Base-by-base conservation (phyloP, 331 rosid species). In the Ulmus americana region DNA sequence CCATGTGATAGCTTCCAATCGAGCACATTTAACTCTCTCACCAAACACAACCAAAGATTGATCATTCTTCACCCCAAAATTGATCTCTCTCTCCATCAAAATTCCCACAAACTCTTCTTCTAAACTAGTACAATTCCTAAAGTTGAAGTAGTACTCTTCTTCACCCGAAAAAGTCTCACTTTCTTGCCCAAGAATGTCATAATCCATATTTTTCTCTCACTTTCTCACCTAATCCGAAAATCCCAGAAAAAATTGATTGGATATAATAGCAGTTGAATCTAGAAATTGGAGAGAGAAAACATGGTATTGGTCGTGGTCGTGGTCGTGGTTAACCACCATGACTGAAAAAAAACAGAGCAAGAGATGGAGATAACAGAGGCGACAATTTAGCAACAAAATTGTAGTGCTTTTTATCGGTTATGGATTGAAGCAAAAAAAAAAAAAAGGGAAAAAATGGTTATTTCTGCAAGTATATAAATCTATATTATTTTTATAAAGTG, bases 1-100 rank as follows among this genome's bases (percentile, higher is more conserved):
- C 96, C 91, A 89, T 55, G 80, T 60, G 77, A 92, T 79, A n/a
- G 95, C 82, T 58, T 89, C 84, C 46, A 56, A 64, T 48, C 98
- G 95, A 8, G 83, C 79, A 47, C 76, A 64, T 66, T 80, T 73
- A 56, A 80, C 11, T 79, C 77, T 76, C 16, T 74, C 72, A 38
- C 63, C 80, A 58, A 75, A 46, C 52, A 45, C 35, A 28, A 28
- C 74, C 54, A 59, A 73, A 71, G 72, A 64, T 55, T 77, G 76
- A 14, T 72, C 81, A 12, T 68, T 79, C 59, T 45, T 61, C 70
- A 82, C 82, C 61, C 85, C 84, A 64, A 76, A 40, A 15, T 38
- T 39, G 43, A 60, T 74, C 70, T 89, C 98, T 76, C 64, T 79
- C 57, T 79, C 79, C 73, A 85, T 52, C 77, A 89, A 55, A 10